Percentiles rank a stretch among this genome's conserved stretches.
phyloP scores from a whole-genome alignment of 352 stramenopile genomes.

The Phytophthora nicotianae region DNA sequence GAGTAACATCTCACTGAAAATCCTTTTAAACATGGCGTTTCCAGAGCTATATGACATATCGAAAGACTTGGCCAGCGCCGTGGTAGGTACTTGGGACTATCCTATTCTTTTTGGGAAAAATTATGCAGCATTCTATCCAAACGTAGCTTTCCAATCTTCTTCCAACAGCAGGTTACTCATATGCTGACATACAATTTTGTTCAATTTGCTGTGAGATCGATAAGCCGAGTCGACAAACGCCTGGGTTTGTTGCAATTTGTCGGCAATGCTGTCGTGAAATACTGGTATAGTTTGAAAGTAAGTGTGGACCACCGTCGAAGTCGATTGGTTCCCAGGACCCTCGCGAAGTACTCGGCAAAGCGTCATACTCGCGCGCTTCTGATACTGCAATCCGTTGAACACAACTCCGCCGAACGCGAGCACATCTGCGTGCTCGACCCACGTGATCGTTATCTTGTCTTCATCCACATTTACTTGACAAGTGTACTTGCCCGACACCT shows the following conservation, averaged over 20 bases:
- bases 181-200: not conserved
- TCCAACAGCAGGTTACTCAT: constrained; percentile 5
- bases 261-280: constrained; percentile 44
- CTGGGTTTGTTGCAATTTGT: constrained; percentile 30
- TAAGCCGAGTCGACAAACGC: constrained; percentile 5
- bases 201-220: too few relatives aligned
- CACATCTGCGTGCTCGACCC: constrained; percentile 4
- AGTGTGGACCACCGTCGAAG: constrained; percentile 44
- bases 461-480: not conserved
- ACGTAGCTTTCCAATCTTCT: constrained; percentile 40
- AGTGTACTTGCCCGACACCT: constrained; percentile 1
- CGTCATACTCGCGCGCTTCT: constrained; percentile 27
- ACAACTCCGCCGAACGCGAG: not conserved
- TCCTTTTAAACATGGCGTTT: too few relatives aligned
- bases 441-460: not conserved
- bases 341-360: constrained; percentile 8
- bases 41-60: too few relatives aligned
- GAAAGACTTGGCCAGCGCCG: too few relatives aligned
- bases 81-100: too few relatives aligned
- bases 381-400: constrained; percentile 2
- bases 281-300: constrained; percentile 45
- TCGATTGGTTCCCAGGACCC: constrained; percentile 9
- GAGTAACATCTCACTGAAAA: too few relatives aligned
- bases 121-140: not conserved
- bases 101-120: too few relatives aligned